Base-by-base conservation (phyloP, 192 early-diverging fungal species). In the Umbelopsis ramanniana region DNA sequence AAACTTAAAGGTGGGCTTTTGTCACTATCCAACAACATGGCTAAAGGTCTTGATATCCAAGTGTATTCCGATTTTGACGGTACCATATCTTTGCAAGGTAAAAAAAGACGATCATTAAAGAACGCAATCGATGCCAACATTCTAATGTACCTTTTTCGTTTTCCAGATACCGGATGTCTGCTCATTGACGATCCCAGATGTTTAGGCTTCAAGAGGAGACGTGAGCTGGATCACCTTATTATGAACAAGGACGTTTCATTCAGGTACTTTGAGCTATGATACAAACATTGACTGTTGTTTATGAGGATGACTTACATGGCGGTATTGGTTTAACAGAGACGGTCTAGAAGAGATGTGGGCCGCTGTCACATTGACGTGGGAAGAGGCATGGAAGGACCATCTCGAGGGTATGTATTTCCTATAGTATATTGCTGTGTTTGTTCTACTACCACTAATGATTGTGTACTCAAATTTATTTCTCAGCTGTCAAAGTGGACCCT, bases 401-500 rank as follows among this genome's bases (percentile, higher is more conserved):
- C 48, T 81, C 10, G 53, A 74, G 23, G 17, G 79, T 81, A 77
- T 69, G 26, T 14, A 45, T 45, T 4, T 29, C 29, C 11, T 12
- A 10, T 2, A 12, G 21, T 26, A 26, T 55, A 29, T 55, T 7
- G 3, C 6, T 9, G 29, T 5, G 4, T 23, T 10, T 19, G 2
- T 33, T 47, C 0, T 21, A 29, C 11, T 22, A 35, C 33, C 14
- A 54, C 55, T 38, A 9, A 52, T 46, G 24, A 43, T 55, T 54
- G 17, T 26, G 24, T 21, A 40, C 33, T 46, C 14, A 40, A 33
- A 74, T 35, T 38, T 46, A 8, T 26, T 45, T 68, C 35, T 24
- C 70, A 82, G 81, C 87, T 48, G 85, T 89, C 19, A 19, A 82
- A n/a, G 63, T 91, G 14, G 91, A 93, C 67, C 85, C 90, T 22